phyloP scores from a whole-genome alignment of 306 rosid genomes.

The Elaeagnus macrophylla region DNA sequence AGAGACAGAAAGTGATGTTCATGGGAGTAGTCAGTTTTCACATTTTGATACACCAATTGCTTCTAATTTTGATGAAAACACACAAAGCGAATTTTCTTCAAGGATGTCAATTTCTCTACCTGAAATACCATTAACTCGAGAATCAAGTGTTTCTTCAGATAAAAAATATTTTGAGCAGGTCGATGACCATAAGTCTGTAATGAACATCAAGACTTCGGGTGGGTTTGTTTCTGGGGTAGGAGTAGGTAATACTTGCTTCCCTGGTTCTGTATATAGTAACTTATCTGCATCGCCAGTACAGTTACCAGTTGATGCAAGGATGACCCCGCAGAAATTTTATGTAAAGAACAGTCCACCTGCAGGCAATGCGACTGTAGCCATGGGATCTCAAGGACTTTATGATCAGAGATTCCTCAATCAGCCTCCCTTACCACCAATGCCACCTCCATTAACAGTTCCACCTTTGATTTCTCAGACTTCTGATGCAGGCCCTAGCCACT shows the following conservation, averaged over 20 bases:
- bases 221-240: conserved; percentile 51
- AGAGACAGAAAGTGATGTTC: conserved; percentile 81
- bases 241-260: conserved; percentile 43
- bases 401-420: conserved; percentile 77
- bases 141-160: conserved; percentile 78
- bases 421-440: conserved; percentile 96
- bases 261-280: conserved; percentile 43
- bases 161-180: conserved; percentile 68
- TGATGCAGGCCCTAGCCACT: conserved; percentile 53
- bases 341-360: conserved; percentile 57
- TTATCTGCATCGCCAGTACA: conserved; percentile 46
- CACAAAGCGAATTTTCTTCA: conserved; percentile 78
- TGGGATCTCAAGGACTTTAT: conserved; percentile 69
- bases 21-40: conserved; percentile 58
- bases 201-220: conserved; percentile 38
- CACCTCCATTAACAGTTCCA: conserved; percentile 63
- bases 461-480: conserved; percentile 51
- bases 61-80: conserved; percentile 70
- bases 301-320: conserved; percentile 49
- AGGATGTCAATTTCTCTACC: conserved; percentile 80
- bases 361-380: conserved; percentile 39
- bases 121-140: conserved; percentile 66
- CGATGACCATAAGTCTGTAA: conserved; percentile 57
- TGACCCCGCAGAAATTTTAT: conserved; percentile 45
- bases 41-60: conserved; percentile 53